Evolutionary conservation across 768 basidiomycete species (phyloP), one percentile per base, ranked within the genome.

Genomic region (Amanita fuliginea): DNA sequence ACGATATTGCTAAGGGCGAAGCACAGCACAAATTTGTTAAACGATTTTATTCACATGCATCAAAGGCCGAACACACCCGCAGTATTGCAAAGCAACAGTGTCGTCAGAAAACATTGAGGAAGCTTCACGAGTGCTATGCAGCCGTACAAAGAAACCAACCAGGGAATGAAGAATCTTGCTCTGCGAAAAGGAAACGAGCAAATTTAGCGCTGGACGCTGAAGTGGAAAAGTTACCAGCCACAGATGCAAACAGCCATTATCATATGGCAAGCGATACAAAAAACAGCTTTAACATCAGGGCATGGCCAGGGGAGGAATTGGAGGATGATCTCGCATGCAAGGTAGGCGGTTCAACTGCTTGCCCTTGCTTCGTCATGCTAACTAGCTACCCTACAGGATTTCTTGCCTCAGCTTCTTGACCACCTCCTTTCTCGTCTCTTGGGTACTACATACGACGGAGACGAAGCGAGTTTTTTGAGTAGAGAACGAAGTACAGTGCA

Each of bases 21-120:
- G 58, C 61, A 0, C 60, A 71, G 51, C 72, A 76, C 46, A 53
- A 58, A 0, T 52, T 42, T 0, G 58, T 62, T 11, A 74, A 75
- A 52, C 36, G 49, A 0, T 66, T 60, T 37, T 74, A 68, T 40
- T 22, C 52, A 1, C 53, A 57, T 0, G 64, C 63, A 2, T 65
- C 63, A 54, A 70, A 69, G 48, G 0, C 51, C 57, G n/a, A 57
- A 19, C 28, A 59, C 4, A 13, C 40, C 0, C 21, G 19, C 0
- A 61, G 55, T 46, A 39, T 60, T 6, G 41, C 46, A 1, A 52
- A 55, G 18, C 42, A 57, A 6, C 26, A 44, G 8, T 5, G 26
- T 7, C 42, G 36, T 4, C 30, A 47, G 21, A 6, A 24, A 3
- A 14, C 24, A 0, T 19, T 45, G 11, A 6, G 19, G 13, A 45